Evolutionary conservation across 305 asterid species (phyloP).

Genomic region (Lippia alba): DNA sequence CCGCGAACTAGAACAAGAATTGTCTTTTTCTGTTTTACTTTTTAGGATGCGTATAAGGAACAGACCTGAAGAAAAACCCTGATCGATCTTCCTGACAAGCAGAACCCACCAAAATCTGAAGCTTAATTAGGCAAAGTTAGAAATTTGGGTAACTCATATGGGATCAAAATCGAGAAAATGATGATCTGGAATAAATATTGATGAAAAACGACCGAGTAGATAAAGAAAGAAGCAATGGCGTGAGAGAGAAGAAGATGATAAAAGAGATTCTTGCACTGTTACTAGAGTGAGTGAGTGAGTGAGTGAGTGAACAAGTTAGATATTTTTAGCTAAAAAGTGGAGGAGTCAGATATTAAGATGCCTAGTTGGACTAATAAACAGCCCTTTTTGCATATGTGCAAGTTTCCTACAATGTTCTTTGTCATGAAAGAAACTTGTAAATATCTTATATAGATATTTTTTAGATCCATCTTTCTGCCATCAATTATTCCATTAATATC

Average conservation of each 20-base stretch:
- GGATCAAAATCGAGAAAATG: conserved; percentile 22
- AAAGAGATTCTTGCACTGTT: no score
- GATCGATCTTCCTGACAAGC: conserved; percentile 34
- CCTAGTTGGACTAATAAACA: no score
- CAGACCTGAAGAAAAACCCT: conserved; percentile 37
- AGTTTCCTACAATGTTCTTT: no score
- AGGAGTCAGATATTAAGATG: no score
- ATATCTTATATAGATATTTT: no score
- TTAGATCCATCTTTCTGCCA: no score
- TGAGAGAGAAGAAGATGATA: conserved; percentile 44
- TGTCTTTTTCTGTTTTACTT: background rate
- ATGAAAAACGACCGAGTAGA: conserved; percentile 25
- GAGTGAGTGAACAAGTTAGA: no score
- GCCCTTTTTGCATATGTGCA: no score
- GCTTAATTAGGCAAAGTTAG: background rate
- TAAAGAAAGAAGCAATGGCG: conserved; percentile 34
- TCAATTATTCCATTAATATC: no score
- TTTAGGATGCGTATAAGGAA: background rate
- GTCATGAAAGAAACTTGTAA: no score
- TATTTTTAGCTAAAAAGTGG: no score
- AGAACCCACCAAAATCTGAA: conserved; percentile 31
- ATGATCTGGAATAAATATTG: background rate
- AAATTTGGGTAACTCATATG: background rate
- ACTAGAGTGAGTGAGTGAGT: no score
- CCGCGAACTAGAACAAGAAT: conserved; percentile 6